Evolutionary conservation across 2,329 filamentous ascomycete genomes (phyloP), one percentile per base, ranked within the genome.

Genomic region (Colletotrichum acutatum): DNA sequence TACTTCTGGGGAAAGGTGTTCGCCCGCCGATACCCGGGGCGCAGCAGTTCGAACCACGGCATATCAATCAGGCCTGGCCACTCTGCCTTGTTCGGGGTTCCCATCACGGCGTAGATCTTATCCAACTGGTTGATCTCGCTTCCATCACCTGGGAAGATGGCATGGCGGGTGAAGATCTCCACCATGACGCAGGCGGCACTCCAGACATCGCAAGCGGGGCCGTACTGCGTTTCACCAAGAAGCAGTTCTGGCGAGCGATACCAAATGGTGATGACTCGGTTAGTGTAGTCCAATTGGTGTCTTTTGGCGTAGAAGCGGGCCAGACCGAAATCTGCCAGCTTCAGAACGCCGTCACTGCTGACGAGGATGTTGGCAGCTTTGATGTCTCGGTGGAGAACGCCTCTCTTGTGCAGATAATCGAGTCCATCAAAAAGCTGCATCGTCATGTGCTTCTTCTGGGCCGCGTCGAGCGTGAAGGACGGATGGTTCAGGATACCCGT

Each of bases 241-340:
- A 98, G 86, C n/a, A 98, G 88, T 81, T 98, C 95, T 0, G 95
- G 95, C 0, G 95, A 94, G 4, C 95, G 91, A 81, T 98, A 98
- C 97, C 97, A 99, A 76, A 99, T 98, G 2, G 97, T 99, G 80
- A 99, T 98, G 77, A 99, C 97, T 46, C 97, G 93, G 80, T 99
- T 99, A 1, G 97, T 99, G 82, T 99, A 99, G 81, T 99, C 96
- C 59, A 97, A 89, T 81, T 97, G 94, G 74, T 93, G 92, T 62
- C 93, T 92, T 81, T 99, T 99, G 42, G 95, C 94, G 79, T 98
- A 99, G 83, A 99, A 99, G 49, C 97, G 92, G 14, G 97, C 97
- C 16, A 99, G 89, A 24, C 97, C 97, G 82, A 99, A 99, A 82
- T 99, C 97, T 34, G 97, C 97, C 74, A 98, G 89, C 82, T 98